Evolutionary conservation across 2,329 filamentous ascomycete genomes (phyloP).

Genomic region (Cercospora nicotianae): DNA sequence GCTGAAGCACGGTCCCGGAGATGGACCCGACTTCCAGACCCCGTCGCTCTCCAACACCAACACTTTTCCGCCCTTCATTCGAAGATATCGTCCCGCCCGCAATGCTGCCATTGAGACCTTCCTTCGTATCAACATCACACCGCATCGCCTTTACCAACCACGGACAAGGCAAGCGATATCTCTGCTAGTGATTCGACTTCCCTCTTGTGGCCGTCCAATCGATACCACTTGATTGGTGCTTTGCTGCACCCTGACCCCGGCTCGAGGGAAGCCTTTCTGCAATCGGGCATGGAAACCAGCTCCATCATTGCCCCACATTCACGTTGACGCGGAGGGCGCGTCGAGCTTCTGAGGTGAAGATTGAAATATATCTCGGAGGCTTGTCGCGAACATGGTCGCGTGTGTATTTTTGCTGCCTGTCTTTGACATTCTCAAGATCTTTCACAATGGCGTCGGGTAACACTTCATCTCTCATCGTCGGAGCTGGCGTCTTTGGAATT

Average conservation of each 20-base stretch:
- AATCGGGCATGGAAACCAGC: constrained; percentile 16
- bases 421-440: background rate
- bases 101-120: background rate
- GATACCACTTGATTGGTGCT: constrained; percentile 2
- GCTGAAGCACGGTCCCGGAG: background rate
- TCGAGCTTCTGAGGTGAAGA: background rate
- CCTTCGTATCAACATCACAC: background rate
- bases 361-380: background rate
- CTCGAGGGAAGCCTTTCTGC: constrained; percentile 10
- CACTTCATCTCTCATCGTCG: constrained; percentile 38
- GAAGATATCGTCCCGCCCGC: constrained; percentile 4
- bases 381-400: constrained; percentile 2
- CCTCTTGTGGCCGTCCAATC: constrained; percentile 4
- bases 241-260: background rate
- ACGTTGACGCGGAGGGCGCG: constrained; percentile 9
- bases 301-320: constrained; percentile 11
- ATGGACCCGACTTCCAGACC: background rate
- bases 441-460: constrained; percentile 12
- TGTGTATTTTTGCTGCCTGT: background rate
- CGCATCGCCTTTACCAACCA: constrained; percentile 5
- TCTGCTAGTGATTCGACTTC: constrained; percentile 2
- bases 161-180: constrained; percentile 10
- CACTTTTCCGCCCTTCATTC: background rate
- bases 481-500: constrained; percentile 48
- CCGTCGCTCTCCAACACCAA: background rate